Base-by-base conservation (phyloP, 768 basidiomycete genomes). In the Naganishia kalamii region DNA sequence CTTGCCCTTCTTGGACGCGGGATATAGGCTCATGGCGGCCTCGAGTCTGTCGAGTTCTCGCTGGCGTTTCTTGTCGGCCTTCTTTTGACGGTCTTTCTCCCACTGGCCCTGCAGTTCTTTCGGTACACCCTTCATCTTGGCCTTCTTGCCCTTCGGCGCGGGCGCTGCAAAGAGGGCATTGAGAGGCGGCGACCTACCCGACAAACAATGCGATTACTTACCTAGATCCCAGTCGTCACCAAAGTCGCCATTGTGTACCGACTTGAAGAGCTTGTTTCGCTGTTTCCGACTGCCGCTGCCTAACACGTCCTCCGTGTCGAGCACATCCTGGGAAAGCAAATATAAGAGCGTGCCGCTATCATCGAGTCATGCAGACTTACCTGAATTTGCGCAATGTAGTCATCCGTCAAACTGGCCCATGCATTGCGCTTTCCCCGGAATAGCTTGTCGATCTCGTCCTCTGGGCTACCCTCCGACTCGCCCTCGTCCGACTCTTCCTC, bases 11-110 rank as follows among this genome's bases (percentile, higher is more conserved):
- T 70, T 71, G 29, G 67, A 68, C 7, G 81, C 69, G 13, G 72
- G 70, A n/a, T 86, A 76, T 0, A 87, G 87, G 70, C 92, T 88
- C 1, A 85, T 81, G 13, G 85, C 85, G 0, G 79, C 79, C 19
- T 83, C 80, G 1, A 87, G 78, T 12, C 84, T 84, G 17, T 82
- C 85, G 3, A 83, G 76, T 0, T 80, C 82, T 0, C 90, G 86
- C 17, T 82, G 80, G 1, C 80, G 82, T 74, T 90, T 94, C 72
- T 80, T 75, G 63, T 86, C 85, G 0, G 90, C 90, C 74, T 96
- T 98, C 80, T 86, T 88, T 59, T 81, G 79, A 1, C 91, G 89
- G 73, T 97, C 93, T 50, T 83, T 83, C 48, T 85, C 84, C 91
- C 91, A 96, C 65, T 85, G 86, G 0, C 79, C 83, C 60, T 80